Evolutionary conservation across 179 eudicot species (phyloP), one percentile per base, ranked within the genome.

Genomic region (Beta macrorhiza): DNA sequence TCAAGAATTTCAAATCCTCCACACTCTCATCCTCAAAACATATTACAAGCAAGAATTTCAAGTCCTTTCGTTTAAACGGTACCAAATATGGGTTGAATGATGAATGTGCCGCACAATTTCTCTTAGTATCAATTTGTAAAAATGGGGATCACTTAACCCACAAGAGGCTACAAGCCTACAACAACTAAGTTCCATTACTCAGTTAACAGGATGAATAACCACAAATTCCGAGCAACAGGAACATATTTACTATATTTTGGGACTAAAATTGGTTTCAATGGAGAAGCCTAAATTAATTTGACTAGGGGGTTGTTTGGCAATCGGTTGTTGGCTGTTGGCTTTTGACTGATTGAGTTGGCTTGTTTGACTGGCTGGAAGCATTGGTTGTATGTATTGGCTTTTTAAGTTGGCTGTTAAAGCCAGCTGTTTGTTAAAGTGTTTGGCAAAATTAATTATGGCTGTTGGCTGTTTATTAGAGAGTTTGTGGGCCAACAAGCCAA

Each of bases 21-120:
- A 94, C 92, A 80, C 98, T 92, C 86, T 92, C 97, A 83, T 96
- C 98, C 83, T 96, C 99, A 71, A 92, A 96, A 90, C 32, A 29
- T 25, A 1, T 29, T 29, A 29, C 32, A 29, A 29, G 32, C 32
- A 29, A 29, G 32, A 29, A 29, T 29, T 29, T 29, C 32, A 29
- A 29, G 32, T 29, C 32, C 32, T 29, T 29, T 29, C 1, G 32
- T 29, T 29, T 29, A 29, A 29, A 29, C 32, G 32, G 32, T 29
- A 29, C 32, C 32, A 29, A 29, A 29, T 29, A 71, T n/a, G 7
- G 12, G 25, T 4, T 45, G 5, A 63, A 45, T 10, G 25, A 63
- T 47, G 17, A 45, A 80, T 20, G 13, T 2, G 84, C 76, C 77
- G 45, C 77, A 70, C 22, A 63, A 57, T 19, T 73, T 77, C 72